Base-by-base conservation (phyloP, 2,329 filamentous ascomycete genomes). In the Phialocephala sp. region DNA sequence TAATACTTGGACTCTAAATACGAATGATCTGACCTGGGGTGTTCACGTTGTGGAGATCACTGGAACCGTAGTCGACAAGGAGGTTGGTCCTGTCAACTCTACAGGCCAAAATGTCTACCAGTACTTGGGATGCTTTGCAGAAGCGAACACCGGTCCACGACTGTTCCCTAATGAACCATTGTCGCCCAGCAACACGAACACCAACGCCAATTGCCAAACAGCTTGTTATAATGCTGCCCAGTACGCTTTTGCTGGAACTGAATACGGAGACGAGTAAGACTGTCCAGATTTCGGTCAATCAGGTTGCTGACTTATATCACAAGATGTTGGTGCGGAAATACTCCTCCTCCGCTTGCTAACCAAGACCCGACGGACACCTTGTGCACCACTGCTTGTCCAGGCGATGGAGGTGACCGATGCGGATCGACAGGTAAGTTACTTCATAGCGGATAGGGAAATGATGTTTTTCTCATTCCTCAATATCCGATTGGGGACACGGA, bases 1-100 rank as follows among this genome's bases (percentile, higher is more conserved):
- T 35, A 72, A 72, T 22, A 64, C 69, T 12, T 80, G 78, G 78
- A 79, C 75, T 18, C 69, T 79, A 58, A 80, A 80, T 63, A 74
- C 74, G 2, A 75, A 79, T 62, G 78, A 80, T 65, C 68, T 76
- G 9, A 74, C 54, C 22, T 80, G 76, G 68, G 78, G 77, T 3
- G 69, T 77, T 12, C 77, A 78, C 56, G 68, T 73, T 9, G 69
- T 79, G 27, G 60, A 72, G 24, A 74, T 77, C 22, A 70, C 65
- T 22, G 67, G 63, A 2, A 68, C 62, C 9, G 62, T 71, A 18
- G 61, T 66, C 2, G 59, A 60, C 3, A 66, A 35, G 2, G 62
- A 73, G 39, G 68, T 77, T 43, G 76, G 77, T 15, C 69, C 76
- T 68, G 24, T 65, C 67, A 62, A 72, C 72, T 39, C 64, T 65